These are phyloP conservation scores for Raphanus sativus DNA, from an alignment of 345 rosid genomes.

Conservation along the genomic window DNA sequence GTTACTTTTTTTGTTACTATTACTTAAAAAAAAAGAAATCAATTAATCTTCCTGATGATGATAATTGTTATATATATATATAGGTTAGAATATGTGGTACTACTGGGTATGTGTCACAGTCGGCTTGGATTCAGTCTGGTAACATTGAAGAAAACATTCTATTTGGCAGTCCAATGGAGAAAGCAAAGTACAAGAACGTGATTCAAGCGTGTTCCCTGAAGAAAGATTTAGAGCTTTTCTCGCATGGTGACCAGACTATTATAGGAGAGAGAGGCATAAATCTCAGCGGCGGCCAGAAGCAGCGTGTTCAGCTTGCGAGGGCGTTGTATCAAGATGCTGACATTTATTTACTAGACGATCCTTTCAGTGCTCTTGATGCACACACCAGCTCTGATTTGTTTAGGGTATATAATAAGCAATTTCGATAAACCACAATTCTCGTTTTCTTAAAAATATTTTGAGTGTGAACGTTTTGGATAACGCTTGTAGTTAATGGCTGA, in stretches of 20 bases:
- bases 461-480: conserved; percentile 22
- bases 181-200: conserved; percentile 81
- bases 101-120: conserved; percentile 96
- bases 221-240: conserved; percentile 94
- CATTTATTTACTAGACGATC: conserved; percentile 94
- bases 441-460: neutral
- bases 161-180: conserved; percentile 95
- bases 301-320: conserved; percentile 98
- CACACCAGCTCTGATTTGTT: conserved; percentile 97
- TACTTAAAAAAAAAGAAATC: too few relatives aligned
- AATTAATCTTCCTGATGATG: conserved; percentile 11
- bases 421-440: neutral
- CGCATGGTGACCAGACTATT: conserved; percentile 98
- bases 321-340: conserved; percentile 99
- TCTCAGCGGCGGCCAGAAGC: conserved; percentile 99
- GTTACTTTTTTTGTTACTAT: conserved; percentile 40
- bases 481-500: conserved; percentile 21
- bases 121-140: conserved; percentile 99
- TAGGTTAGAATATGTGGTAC: conserved; percentile 94
- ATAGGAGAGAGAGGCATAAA: conserved; percentile 99
- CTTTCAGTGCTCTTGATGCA: conserved; percentile 99
- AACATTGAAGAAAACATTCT: conserved; percentile 98
- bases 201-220: conserved; percentile 92
- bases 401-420: conserved; percentile 81
- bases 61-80: conserved; percentile 30